Evolutionary conservation across 371 early-diverging fungal genomes (phyloP), one percentile per base, ranked within the genome.

Genomic region (Catenaria anguillulae): DNA sequence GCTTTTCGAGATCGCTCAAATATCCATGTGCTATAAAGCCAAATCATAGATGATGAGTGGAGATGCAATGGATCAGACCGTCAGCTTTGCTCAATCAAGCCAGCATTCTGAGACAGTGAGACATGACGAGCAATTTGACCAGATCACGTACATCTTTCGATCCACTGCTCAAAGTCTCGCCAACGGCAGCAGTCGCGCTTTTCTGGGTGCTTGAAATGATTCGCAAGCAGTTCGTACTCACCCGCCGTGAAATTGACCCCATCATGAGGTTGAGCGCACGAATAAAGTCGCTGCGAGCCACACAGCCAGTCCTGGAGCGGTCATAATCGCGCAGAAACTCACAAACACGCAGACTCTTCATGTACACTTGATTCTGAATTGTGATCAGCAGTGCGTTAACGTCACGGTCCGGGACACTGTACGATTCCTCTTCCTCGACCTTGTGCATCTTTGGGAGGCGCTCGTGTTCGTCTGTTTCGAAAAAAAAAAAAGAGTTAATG

Each of bases 271-370:
- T 61, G 33, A 64, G 31, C 24, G 34, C 65, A 3, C 65, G 65
- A 17, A 64, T 56, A 29, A 64, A 64, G n/a, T 64, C 66, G 60
- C 21, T 10, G 26, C 61, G 23, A 10, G 59, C 13, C 15, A 64
- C 26, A 35, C 17, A 21, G 24, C 66, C 66, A 8, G 37, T 48
- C 24, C 31, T 34, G 10, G 33, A 21, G 6, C 52, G 31, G 52
- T 64, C 65, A 61, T 45, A 64, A 37, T 64, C 66, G 26, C 55
- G 54, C 34, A 64, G 33, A 29, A 64, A 64, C 45, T 64, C 65
- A 31, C 26, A 29, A 17, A 33, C 68, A 63, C 60, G 71, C 66
- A 4, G 66, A 62, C 2, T 63, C 60, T 43, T 73, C 65, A 34
- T 29, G 37, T 43, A 43, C 15, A 58, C 35, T 5, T 58, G 59